Evolutionary conservation across 305 asterid species (phyloP), one percentile per base, ranked within the genome.

Genomic region (Fraxinus baroniana): DNA sequence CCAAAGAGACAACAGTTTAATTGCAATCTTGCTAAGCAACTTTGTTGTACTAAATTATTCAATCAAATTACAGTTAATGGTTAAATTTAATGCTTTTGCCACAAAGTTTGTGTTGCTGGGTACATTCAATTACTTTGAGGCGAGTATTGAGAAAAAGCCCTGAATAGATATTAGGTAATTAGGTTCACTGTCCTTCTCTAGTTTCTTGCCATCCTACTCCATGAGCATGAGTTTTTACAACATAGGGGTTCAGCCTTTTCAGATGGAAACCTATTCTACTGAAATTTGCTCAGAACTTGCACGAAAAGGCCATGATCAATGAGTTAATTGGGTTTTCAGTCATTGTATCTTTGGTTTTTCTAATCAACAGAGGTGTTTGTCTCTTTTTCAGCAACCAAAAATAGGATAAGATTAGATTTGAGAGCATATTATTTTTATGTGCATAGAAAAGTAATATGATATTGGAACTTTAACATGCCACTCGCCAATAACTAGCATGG

Each of bases 351-450:
- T 71, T 71, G 5, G 76, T 32, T 71, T 17, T 30, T 66, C 44
- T 71, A 32, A 32, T 36, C 44, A 71, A 71, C 24, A 5, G 12
- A 15, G 44, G 76, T 71, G 41, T 32, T 32, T 3, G 41, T 15
- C 37, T 70, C 75, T 70, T 70, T 7, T 71, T 72, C 36, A 71
- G 35, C 73, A 72, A 46, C 77, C 74, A 73, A 66, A 79, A 64
- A 26, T 41, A 6, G 44, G 35, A 44, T 8, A 37, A 68, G 73
- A 73, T 12, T 13, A 13, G 57, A 46, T 46, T 46, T 49, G 39
- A 32, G 57, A 72, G 62, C 62, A 64, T 64, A 41, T 68, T 39
- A 26, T 4, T 68, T 3, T 4, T 26, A 13, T 26, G 44, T 70
- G 39, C 79, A 74, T 35, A 35, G 76, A 33, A n/a, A 74, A 74